phyloP scores from a whole-genome alignment of 441 rosid species.

The Euphorbia corollata region DNA sequence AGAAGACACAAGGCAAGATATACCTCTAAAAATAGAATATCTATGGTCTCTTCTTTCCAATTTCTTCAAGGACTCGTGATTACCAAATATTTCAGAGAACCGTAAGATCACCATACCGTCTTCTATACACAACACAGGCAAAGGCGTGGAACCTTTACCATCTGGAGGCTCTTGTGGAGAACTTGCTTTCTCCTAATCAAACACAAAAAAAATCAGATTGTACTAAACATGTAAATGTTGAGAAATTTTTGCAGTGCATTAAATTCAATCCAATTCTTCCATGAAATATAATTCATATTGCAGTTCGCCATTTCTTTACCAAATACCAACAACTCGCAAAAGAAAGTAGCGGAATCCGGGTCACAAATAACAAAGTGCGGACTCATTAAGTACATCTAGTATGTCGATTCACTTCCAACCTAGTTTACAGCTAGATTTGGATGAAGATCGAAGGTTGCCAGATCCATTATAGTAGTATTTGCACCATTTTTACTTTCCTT shows the following conservation, averaged over 20 bases:
- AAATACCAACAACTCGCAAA: not conserved
- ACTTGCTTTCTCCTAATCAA: conserved; percentile 46
- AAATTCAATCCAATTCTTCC: not conserved
- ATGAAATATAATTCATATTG: conserved; percentile 2
- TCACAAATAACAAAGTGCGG: not conserved
- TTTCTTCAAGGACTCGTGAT: conserved; percentile 68
- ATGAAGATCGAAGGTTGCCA: not conserved
- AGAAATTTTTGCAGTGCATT: not conserved
- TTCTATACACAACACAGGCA: conserved; percentile 81
- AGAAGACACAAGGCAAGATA: conserved; percentile 10
- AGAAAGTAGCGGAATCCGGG: no score
- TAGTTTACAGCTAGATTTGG: not conserved
- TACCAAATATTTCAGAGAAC: conserved; percentile 93
- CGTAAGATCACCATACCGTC: conserved; percentile 78
- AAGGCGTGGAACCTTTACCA: conserved; percentile 45
- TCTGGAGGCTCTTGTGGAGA: conserved; percentile 36
- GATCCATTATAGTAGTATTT: not conserved
- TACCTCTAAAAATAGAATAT: conserved; percentile 59
- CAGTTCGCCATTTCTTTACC: not conserved
- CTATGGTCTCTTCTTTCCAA: conserved; percentile 55
- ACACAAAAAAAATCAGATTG: not conserved
- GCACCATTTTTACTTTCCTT: not conserved
- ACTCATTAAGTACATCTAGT: not conserved
- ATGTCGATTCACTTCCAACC: not conserved
- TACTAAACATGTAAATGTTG: not conserved